Evolutionary conservation across 768 basidiomycete species (phyloP), one percentile per base, ranked within the genome.

Genomic region (Inosperma sp.): DNA sequence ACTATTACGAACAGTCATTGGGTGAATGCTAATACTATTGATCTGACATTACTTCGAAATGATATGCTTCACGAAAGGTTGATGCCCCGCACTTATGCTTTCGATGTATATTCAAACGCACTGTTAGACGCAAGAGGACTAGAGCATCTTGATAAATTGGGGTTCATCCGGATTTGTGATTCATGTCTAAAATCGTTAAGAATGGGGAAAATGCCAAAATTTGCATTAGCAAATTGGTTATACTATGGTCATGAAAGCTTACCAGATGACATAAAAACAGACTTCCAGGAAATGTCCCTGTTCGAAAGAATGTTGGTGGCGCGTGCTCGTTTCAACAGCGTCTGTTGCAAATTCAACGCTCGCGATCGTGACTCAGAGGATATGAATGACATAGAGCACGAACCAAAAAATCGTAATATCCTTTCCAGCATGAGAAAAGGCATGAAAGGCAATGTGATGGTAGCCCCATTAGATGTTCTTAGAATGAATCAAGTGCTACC

Each of bases 371-470:
- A n/a, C n/a, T 7, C 16, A 17, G 37, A 39, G 7, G 37, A 39
- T 17, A 39, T n/a, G 7, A 21, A 7, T 8, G 7, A 9, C 16
- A 7, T 9, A 19, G 27, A 10, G 13, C 12, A 22, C 7, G 14
- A 23, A n/a, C 13, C 17, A 3, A 10, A 17, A n/a, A 22, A 27
- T 6, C 17, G 21, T 25, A 27, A 52, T 12, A 22, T 21, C 9
- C 27, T 43, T 8, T 1, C 16, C 19, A 6, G 48, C 2, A 19
- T 48, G 1, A 53, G 51, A 22, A 56, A 45, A 37, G 55, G 53
- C 25, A 48, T 54, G 0, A 19, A 53, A 25, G 55, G 60, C 5
- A 61, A 57, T 26, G 30, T 58, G n/a, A 41, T 55, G 12, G 53
- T 57, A 0, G 22, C 52, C 22, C 55, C 56, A 0, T 25, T 53